phyloP scores from a whole-genome alignment of 331 rosid species.

The Rhamnella rubrinervis region DNA sequence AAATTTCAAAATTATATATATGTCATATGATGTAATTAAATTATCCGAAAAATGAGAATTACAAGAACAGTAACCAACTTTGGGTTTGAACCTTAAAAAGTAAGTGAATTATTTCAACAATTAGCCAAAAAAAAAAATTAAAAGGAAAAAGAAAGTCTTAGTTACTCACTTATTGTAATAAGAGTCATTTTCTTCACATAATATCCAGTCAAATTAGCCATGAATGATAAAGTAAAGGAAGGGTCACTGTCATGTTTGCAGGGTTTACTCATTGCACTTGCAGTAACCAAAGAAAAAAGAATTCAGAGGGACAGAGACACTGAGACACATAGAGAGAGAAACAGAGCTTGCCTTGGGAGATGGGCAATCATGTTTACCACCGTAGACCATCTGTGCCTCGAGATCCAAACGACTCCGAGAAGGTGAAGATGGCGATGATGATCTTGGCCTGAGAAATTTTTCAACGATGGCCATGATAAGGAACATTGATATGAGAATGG shows the following conservation, averaged over 20 bases:
- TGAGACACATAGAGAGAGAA: not conserved
- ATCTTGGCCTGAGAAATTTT: slow-evolving; percentile 56
- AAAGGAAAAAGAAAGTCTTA: no score
- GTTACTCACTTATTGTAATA: no score
- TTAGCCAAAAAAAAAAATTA: no score
- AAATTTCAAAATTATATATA: no score
- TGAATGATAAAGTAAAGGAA: not conserved
- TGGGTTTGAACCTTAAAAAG: no score
- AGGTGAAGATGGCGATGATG: slow-evolving; percentile 25
- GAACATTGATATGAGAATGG: slow-evolving; percentile 71
- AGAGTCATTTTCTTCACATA: no score
- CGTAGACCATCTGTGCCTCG: slow-evolving; percentile 36
- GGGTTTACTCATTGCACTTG: slow-evolving; percentile 4
- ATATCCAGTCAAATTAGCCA: not conserved
- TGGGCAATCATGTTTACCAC: slow-evolving; percentile 37
- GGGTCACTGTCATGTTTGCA: not conserved
- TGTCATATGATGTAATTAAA: no score
- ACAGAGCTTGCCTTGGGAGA: slow-evolving; percentile 47
- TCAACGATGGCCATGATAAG: slow-evolving; percentile 74
- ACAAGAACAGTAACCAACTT: no score
- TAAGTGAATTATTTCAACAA: no score
- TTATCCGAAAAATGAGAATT: no score
- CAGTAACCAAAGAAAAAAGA: not conserved
- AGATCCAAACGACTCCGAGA: slow-evolving; percentile 37
- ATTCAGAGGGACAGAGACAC: slow-evolving; percentile 1